Evolutionary conservation across 1,284 basidiomycete genomes (phyloP), one percentile per base, ranked within the genome.

Genomic region (Ganoderma leucocontextum): DNA sequence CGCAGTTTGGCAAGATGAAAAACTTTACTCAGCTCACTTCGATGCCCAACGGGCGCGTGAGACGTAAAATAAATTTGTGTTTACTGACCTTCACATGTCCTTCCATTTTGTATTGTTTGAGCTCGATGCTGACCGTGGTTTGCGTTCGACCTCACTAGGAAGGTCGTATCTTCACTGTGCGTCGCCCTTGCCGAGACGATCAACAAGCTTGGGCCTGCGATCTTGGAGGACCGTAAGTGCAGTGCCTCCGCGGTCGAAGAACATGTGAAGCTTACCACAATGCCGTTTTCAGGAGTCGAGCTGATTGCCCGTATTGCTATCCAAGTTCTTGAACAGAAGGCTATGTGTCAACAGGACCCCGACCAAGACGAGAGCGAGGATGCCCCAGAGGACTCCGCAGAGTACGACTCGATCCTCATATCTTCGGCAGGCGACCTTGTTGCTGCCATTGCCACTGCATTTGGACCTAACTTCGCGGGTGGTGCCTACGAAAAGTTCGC

Each of bases 361-460:
- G 97, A 99, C 78, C 95, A 94, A 72, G 97, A 97, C 74, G 95
- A 96, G 73, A 86, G 86, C 6, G 94, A 95, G 63, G 91, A 91
- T 70, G 91, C 90, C 38, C 89, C 87, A 15, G 92, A 94, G 77
- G 94, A 93, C 72, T 93, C 94, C 74, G 97, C 97, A 7, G 98
- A 99, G 83, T 98, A 97, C 80, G 98, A 99, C 81, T 95, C 96
- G 17, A 94, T 97, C 55, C 87, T 99, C 68, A 94, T 99, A 79
- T 95, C 95, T 42, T 93, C 96, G 44, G 97, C 98, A 35, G 93
- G 93, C 62, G 98, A 99, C 80, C 91, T 99, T 65, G 97, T 99
- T 65, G 92, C 97, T 69, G 88, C 95, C 7, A 85, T 99, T 76
- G 95, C 97, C 41, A 91, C 89, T 71, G 93, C 91, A 33, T 89